Base-by-base conservation (phyloP, 441 rosid species). In the Gossypium gossypioides region DNA sequence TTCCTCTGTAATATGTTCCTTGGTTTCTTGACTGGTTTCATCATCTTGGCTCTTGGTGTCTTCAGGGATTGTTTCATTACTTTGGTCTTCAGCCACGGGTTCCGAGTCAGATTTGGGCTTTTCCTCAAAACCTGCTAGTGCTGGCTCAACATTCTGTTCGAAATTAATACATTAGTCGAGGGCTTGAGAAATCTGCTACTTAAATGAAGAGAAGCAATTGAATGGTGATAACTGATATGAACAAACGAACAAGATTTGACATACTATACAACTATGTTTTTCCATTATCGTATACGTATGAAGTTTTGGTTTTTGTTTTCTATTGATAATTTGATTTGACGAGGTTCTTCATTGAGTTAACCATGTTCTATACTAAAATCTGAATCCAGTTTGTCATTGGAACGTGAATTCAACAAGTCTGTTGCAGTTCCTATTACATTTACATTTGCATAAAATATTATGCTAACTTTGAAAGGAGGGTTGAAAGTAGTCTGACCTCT, bases 401-500 rank as follows among this genome's bases (percentile, higher is more conserved):
- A 12, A 44, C 16, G 15, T 29, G 40, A 58, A 46, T 50, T 34
- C 32, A 58, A 10, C 40, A 25, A 27, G 64, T 24, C 9, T 58
- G 16, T 25, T 58, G 29, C 9, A 13, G 6, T 4, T 0, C 7
- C n/a, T 6, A 18, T 63, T 62, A 13, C 15, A 59, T 16, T 59
- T 10, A 60, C 9, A 29, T 60, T 13, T 60, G 18, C 15, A n/a
- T n/a, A 32, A 34, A 67, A 37, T 46, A 21, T 55, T 51, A 3
- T 9, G 12, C 10, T 2, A 18, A 55, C 5, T 55, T 40, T 25
- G 40, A 40, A n/a, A 46, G 76, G 46, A 32, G 54, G 16, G 24
- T 50, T 50, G 32, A 71, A 54, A 27, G 42, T 71, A 65, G 32
- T 24, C 83, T 77, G 65, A 90, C 93, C 91, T 86, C 66, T 25